Conservation (phyloP, 1,284 basidiomycete genomes). For the Melampsora medusae region DNA sequence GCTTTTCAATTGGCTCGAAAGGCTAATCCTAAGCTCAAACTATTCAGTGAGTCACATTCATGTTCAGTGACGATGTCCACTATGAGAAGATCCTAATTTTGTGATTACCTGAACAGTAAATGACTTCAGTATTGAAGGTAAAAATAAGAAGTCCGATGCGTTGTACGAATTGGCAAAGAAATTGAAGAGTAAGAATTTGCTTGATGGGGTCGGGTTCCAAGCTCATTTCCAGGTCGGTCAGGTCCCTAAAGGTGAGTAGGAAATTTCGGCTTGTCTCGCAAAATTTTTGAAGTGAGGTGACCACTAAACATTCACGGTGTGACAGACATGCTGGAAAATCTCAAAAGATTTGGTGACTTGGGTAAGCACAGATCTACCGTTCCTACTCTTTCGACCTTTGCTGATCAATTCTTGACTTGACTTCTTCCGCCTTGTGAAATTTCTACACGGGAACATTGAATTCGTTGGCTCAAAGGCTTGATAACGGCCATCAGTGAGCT, state of each 20-base stretch:
- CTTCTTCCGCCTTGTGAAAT: too few relatives aligned
- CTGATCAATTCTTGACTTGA: too few relatives aligned
- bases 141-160: not conserved
- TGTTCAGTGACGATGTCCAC: not conserved
- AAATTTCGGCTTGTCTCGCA: not conserved
- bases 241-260: not conserved
- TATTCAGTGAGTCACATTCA: not conserved
- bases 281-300: not conserved
- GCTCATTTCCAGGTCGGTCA: not conserved
- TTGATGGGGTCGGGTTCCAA: constrained; percentile 2
- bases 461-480: not conserved
- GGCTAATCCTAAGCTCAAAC: not conserved
- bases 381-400: too few relatives aligned
- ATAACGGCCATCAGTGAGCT: not conserved
- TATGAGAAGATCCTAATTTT: not conserved
- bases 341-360: not conserved
- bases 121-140: not conserved
- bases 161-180: not conserved
- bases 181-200: not conserved
- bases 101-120: not conserved
- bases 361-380: not conserved
- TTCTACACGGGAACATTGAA: too few relatives aligned
- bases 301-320: not conserved
- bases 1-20: not conserved
- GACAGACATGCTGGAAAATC: not conserved